phyloP scores from a whole-genome alignment of 306 rosid genomes.

The Castanea sativa region DNA sequence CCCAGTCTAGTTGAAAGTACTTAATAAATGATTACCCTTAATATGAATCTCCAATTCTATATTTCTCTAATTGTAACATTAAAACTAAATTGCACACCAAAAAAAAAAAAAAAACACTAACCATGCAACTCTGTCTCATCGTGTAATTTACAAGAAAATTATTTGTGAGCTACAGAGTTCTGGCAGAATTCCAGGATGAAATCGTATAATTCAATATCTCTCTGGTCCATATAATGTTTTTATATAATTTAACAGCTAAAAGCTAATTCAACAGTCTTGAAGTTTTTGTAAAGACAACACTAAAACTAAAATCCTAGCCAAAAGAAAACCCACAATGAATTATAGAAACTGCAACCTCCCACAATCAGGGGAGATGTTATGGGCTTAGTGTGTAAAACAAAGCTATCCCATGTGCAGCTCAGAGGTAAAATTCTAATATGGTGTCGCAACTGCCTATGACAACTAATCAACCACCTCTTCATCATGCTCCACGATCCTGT shows the following conservation, averaged over 20 bases:
- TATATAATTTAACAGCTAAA: neutral
- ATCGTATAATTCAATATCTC: neutral
- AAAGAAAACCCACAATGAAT: too few relatives aligned
- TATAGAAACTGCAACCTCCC: neutral
- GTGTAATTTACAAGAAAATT: too few relatives aligned
- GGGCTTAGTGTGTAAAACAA: constrained; percentile 6
- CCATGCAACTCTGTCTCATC: too few relatives aligned
- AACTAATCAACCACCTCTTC: constrained; percentile 11
- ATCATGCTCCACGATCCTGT: constrained; percentile 19
- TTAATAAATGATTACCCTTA: too few relatives aligned
- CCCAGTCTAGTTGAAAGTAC: too few relatives aligned
- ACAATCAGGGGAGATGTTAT: neutral
- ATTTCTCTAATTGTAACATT: too few relatives aligned
- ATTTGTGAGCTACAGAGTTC: too few relatives aligned
- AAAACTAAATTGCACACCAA: too few relatives aligned
- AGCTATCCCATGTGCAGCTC: neutral
- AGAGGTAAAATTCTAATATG: neutral
- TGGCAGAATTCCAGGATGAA: too few relatives aligned
- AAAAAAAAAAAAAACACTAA: too few relatives aligned
- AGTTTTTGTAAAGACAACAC: neutral
- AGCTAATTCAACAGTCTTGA: neutral
- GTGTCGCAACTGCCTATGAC: constrained; percentile 3
- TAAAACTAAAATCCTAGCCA: neutral
- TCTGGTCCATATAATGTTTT: too few relatives aligned
- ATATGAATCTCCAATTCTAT: too few relatives aligned